These are phyloP conservation scores for Boletus mariae DNA, from an alignment of 1,284 basidiomycete species.

Conservation along the genomic window DNA sequence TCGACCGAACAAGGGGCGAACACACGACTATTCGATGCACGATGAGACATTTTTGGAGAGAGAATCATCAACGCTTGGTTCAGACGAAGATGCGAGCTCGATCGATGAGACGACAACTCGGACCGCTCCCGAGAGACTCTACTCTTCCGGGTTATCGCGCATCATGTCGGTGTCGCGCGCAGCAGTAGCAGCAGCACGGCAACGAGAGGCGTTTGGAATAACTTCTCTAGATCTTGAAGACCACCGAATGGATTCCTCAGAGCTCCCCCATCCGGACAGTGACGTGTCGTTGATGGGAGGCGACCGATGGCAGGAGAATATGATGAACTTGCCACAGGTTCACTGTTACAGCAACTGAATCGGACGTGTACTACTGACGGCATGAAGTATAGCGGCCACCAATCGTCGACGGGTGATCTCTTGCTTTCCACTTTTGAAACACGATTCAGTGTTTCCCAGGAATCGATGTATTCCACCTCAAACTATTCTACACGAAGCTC, in stretches of 20 bases:
- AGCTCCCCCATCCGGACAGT: constrained; percentile 45
- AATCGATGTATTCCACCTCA: constrained; percentile 21
- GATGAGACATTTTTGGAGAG: constrained; percentile 6
- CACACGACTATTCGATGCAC: not conserved
- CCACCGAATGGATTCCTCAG: constrained; percentile 19
- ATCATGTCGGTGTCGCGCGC: constrained; percentile 38
- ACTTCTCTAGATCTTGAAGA: constrained; percentile 35
- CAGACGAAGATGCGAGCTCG: constrained; percentile 15
- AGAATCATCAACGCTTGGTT: constrained; percentile 14
- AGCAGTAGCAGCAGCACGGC: constrained; percentile 36
- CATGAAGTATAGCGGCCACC: constrained; percentile 5
- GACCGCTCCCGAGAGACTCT: constrained; percentile 11
- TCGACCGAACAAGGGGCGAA: constrained; percentile 6
- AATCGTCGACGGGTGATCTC: constrained; percentile 4
- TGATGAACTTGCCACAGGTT: constrained; percentile 47
- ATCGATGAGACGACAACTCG: constrained; percentile 1
- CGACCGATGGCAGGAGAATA: constrained; percentile 39
- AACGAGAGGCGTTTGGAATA: constrained; percentile 46
- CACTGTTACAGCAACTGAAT: constrained; percentile 46
- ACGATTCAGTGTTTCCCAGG: constrained; percentile 20
- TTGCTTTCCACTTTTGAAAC: constrained; percentile 13
- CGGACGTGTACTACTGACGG: constrained; percentile 9
- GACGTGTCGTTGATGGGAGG: constrained; percentile 46
- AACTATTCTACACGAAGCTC: constrained; percentile 9
- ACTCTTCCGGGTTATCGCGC: constrained; percentile 34